These are phyloP conservation scores for Camelina laxa DNA, from an alignment of 345 rosid genomes.

Conservation along the genomic window DNA sequence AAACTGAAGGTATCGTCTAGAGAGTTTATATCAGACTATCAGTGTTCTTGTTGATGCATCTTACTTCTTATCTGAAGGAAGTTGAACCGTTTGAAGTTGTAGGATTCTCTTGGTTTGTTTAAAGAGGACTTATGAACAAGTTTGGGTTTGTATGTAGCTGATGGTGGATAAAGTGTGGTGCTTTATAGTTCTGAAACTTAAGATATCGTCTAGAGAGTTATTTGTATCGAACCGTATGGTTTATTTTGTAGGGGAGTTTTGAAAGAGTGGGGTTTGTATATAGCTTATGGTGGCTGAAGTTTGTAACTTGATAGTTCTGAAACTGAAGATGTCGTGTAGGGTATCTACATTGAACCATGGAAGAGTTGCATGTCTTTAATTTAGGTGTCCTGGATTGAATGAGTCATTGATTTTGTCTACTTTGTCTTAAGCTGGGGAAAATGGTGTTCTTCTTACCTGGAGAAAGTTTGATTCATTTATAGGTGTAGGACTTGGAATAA, in stretches of 20 bases:
- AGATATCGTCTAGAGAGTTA: not conserved
- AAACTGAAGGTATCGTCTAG: too few species aligned
- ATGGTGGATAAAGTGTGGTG: too few species aligned
- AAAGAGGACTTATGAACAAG: not conserved
- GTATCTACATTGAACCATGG: not conserved
- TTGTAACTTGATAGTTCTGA: constrained; percentile 1
- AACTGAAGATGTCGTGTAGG: constrained; percentile 1
- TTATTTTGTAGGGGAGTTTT: not conserved
- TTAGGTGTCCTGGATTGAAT: not conserved
- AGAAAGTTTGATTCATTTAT: constrained; percentile 5
- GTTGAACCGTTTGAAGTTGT: too few species aligned
- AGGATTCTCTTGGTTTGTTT: too few species aligned
- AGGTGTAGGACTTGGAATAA: not conserved
- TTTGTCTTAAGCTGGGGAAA: not conserved
- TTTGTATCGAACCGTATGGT: not conserved
- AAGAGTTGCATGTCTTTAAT: not conserved
- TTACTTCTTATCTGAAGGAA: too few species aligned
- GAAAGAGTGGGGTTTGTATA: constrained; percentile 7
- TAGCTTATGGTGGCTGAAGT: not conserved
- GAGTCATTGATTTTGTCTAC: not conserved
- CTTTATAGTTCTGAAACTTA: constrained; percentile 11
- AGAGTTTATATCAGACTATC: too few species aligned
- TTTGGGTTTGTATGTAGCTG: not conserved
- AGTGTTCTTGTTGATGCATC: too few species aligned
- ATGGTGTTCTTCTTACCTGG: not conserved